Conservation (phyloP, 2,329 filamentous ascomycete species). For the Fusarium longipes region DNA sequence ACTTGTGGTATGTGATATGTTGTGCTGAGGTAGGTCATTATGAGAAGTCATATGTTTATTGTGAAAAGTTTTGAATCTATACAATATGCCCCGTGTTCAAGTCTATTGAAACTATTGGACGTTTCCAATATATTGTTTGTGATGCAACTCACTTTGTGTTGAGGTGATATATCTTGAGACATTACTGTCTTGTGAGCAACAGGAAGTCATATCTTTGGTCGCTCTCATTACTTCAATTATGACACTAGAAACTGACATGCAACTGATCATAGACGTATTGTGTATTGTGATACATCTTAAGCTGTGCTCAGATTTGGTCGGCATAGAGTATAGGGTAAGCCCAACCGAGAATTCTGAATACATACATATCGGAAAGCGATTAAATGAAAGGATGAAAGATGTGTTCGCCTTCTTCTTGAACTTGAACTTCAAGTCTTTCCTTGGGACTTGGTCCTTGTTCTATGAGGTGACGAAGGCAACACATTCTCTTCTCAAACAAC, state of each 20-base stretch:
- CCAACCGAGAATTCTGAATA: too few species aligned
- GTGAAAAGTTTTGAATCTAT: background rate
- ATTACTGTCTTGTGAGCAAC: background rate
- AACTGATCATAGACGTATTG: background rate
- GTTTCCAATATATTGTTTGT: background rate
- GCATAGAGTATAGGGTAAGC: background rate
- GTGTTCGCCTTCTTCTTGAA: background rate
- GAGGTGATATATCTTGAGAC: background rate
- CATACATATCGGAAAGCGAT: too few species aligned
- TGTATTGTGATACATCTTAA: background rate
- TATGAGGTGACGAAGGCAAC: background rate
- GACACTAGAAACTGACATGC: background rate
- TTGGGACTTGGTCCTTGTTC: background rate
- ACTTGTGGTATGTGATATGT: slow-evolving; percentile 8
- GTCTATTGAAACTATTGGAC: background rate
- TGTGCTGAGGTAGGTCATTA: slow-evolving; percentile 4
- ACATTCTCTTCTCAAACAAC: background rate
- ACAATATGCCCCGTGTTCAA: background rate
- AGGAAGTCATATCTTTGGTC: background rate
- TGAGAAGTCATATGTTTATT: background rate
- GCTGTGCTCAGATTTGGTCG: too few species aligned
- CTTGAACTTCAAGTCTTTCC: background rate
- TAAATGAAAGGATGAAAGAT: background rate
- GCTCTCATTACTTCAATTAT: background rate
- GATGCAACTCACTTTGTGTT: background rate